phyloP scores from a whole-genome alignment of 345 rosid genomes.

The Populus simonii region DNA sequence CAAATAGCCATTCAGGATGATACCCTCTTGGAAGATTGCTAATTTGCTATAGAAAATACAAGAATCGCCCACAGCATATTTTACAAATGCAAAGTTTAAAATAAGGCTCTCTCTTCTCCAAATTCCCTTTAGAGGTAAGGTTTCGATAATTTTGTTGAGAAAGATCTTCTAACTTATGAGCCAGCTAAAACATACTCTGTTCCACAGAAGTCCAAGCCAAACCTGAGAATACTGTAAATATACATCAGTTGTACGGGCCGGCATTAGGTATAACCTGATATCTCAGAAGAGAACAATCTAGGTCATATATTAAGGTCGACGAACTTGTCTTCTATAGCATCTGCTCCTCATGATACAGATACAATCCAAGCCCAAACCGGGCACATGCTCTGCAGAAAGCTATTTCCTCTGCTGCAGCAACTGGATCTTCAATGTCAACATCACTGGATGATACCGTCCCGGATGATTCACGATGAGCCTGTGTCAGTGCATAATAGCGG shows the following conservation, averaged over 20 bases:
- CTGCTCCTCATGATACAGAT: slow-evolving; percentile 80
- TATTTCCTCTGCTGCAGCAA: slow-evolving; percentile 89
- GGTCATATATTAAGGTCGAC: neutral
- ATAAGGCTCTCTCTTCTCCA: neutral
- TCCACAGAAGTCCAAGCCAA: neutral
- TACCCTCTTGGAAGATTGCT: neutral
- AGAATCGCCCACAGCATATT: neutral
- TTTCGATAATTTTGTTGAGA: neutral
- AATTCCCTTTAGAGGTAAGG: neutral
- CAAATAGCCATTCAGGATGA: no score
- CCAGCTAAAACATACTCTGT: neutral
- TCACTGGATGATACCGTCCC: slow-evolving; percentile 65
- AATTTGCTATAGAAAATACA: neutral
- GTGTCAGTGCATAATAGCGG: slow-evolving; percentile 3
- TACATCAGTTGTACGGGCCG: slow-evolving; percentile 16
- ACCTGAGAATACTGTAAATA: slow-evolving; percentile 9
- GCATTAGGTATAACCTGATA: slow-evolving; percentile 3
- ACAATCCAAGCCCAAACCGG: slow-evolving; percentile 91
- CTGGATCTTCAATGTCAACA: slow-evolving; percentile 52
- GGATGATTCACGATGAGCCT: slow-evolving; percentile 93
- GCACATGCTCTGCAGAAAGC: slow-evolving; percentile 97
- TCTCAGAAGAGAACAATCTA: slow-evolving; percentile 1
- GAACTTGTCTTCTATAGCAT: slow-evolving; percentile 9
- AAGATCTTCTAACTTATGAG: neutral
- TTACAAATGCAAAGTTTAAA: neutral